Base-by-base conservation (phyloP, 805 yeast species). In the Lachancea fermentati region DNA sequence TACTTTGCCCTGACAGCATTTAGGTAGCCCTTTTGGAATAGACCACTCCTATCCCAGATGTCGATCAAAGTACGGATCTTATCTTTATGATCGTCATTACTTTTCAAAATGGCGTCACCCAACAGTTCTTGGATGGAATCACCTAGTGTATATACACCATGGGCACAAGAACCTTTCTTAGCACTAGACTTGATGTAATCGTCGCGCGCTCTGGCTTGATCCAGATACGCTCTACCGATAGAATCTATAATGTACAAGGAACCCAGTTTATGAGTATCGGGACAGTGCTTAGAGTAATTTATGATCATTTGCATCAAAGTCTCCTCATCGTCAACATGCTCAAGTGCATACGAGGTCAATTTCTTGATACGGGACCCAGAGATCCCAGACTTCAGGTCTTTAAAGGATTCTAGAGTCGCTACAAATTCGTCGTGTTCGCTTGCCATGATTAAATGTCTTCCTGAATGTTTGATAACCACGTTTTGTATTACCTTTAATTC, bases 281-380 rank as follows among this genome's bases (percentile, higher is more conserved):
- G 84, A 14, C 85, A 76, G 42, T 77, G 74, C 63, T 78, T 83
- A 66, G 89, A 76, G 62, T 83, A 62, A 29, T 52, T 47, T 37
- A 61, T 52, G 19, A 62, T 48, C 43, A 44, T 36, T 34, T 56
- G 43, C 36, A 58, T 52, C 30, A 60, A 34, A 36, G 44, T 39
- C 35, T 57, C 60, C 46, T 53, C 63, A 42, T 46, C 67, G 45
- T 57, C 63, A 42, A 83, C 82, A 61, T 87, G 76, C 49, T 74
- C 75, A 45, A 81, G 70, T 42, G 96, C 94, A 46, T 85, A 61
- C 42, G 85, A 83, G 34, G 91, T 85, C 58, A 89, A 69, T 56
- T 80, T 80, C 62, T 85, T 85, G 64, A 91, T 93, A 68, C 96
- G 87, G 41, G 95, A 79, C 32, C 97, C 97, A 19, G 97, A 88